These are phyloP conservation scores for Pythium apleroticum DNA, from an alignment of 352 stramenopile species.

Conservation along the genomic window DNA sequence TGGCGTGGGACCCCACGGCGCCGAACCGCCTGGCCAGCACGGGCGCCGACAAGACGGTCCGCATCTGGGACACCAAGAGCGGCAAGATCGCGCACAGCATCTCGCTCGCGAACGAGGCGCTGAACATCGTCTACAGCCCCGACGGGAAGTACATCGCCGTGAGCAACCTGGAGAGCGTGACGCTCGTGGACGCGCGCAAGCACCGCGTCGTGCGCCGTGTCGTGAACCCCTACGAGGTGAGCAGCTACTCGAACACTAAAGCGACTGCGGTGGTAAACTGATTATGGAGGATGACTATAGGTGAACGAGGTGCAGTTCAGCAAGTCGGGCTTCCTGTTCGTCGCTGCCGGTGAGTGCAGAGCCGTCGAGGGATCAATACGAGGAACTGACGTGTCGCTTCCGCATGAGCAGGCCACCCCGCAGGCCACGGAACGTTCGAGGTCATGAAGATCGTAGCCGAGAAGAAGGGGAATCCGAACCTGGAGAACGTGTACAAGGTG, in stretches of 20 bases:
- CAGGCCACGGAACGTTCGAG: slow-evolving; percentile 79
- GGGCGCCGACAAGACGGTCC: slow-evolving; percentile 78
- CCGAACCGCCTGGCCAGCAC: slow-evolving; percentile 66
- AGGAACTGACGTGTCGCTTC: not conserved
- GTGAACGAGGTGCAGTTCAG: slow-evolving; percentile 85
- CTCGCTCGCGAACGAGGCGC: slow-evolving; percentile 65
- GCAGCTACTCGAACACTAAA: not conserved
- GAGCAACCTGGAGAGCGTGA: slow-evolving; percentile 73
- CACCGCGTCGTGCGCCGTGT: slow-evolving; percentile 72
- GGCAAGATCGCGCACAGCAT: slow-evolving; percentile 78
- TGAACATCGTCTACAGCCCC: slow-evolving; percentile 80
- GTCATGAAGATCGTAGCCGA: slow-evolving; percentile 79
- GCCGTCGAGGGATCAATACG: not conserved
- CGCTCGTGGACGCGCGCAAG: slow-evolving; percentile 82
- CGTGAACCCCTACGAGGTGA: slow-evolving; percentile 76
- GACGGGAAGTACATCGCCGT: slow-evolving; percentile 84
- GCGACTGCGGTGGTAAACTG: too few species aligned
- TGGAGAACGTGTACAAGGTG: slow-evolving; percentile 85
- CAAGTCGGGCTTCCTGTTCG: slow-evolving; percentile 75
- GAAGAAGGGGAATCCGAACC: slow-evolving; percentile 77
- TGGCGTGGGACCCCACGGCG: slow-evolving; percentile 75
- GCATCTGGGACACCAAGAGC: slow-evolving; percentile 82
- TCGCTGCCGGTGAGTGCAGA: slow-evolving; percentile 48
- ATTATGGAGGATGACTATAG: too few species aligned
- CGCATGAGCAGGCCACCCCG: slow-evolving; percentile 50